These are phyloP conservation scores for Tricholoma bakamatsutake DNA, from an alignment of 768 basidiomycete genomes.

Conservation along the genomic window DNA sequence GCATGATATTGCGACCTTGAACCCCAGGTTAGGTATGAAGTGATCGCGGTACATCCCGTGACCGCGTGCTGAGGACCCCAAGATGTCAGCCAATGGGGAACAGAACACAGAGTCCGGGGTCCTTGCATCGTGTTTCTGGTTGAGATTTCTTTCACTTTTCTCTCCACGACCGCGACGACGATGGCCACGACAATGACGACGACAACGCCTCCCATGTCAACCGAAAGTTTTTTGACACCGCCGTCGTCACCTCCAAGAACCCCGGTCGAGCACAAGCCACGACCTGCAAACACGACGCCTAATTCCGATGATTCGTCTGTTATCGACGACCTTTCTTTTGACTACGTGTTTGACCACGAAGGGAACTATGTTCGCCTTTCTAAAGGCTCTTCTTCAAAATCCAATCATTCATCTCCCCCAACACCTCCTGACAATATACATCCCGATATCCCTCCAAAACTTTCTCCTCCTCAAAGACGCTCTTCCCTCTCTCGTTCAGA, in stretches of 20 bases:
- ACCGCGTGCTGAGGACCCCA: conserved; percentile 32
- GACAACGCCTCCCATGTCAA: conserved; percentile 13
- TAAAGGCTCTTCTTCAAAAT: conserved; percentile 42
- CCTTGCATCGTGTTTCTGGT: conserved; percentile 26
- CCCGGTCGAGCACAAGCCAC: conserved; percentile 27
- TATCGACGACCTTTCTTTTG: conserved; percentile 62
- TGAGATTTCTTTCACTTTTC: conserved; percentile 18
- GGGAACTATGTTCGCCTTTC: conserved; percentile 54
- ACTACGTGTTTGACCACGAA: conserved; percentile 50
- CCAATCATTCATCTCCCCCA: conserved; percentile 39
- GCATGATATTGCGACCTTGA: no score
- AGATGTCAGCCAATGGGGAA: conserved; percentile 14
- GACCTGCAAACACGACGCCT: conserved; percentile 26
- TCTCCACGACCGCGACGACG: conserved; percentile 17
- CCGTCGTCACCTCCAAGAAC: conserved; percentile 35
- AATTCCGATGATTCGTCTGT: conserved; percentile 55
- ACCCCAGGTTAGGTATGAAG: no score
- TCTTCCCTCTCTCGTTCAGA: conserved; percentile 62
- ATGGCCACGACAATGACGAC: conserved; percentile 15
- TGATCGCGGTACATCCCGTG: conserved; percentile 26
- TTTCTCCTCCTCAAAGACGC: conserved; percentile 37
- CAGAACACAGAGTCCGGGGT: conserved; percentile 19
- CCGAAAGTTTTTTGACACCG: conserved; percentile 12
- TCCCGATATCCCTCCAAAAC: conserved; percentile 32
- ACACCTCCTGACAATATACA: conserved; percentile 37